Conservation (phyloP, 208 protist species). For the Acanthamoeba polyphaga region DNA sequence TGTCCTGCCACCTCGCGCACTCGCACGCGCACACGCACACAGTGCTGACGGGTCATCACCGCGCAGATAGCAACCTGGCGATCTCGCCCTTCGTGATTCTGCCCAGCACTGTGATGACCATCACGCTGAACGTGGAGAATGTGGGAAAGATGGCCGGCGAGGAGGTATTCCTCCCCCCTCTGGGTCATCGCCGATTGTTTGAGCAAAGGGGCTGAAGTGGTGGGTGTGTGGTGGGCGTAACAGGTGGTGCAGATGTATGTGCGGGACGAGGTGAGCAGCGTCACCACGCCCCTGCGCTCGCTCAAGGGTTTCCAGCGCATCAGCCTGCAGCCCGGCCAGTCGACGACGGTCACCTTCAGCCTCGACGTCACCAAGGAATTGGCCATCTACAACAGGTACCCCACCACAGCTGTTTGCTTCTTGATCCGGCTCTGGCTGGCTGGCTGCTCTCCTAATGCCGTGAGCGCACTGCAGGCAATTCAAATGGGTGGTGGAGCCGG, state of each 20-base stretch:
- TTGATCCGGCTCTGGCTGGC: not conserved
- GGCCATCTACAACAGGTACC: conserved; percentile 19
- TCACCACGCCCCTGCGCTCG: not conserved
- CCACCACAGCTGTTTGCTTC: not conserved
- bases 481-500: conserved; percentile 22
- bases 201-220: too few relatives aligned
- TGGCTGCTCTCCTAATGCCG: not conserved
- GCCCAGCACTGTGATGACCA: not conserved
- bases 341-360: not conserved
- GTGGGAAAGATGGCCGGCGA: not conserved
- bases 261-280: conserved; percentile 44
- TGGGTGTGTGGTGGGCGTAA: not conserved
- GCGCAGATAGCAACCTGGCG: not conserved
- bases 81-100: not conserved
- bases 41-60: too few relatives aligned
- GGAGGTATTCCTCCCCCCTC: not conserved
- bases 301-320: conserved; percentile 33
- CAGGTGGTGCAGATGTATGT: conserved; percentile 22
- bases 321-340: not conserved
- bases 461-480: not conserved
- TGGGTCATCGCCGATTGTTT: too few relatives aligned
- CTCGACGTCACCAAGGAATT: not conserved
- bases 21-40: too few relatives aligned
- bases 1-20: too few relatives aligned
- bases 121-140: not conserved